Evolutionary conservation across 768 basidiomycete genomes (phyloP), one percentile per base, ranked within the genome.

Genomic region (Auriscalpium orientale): DNA sequence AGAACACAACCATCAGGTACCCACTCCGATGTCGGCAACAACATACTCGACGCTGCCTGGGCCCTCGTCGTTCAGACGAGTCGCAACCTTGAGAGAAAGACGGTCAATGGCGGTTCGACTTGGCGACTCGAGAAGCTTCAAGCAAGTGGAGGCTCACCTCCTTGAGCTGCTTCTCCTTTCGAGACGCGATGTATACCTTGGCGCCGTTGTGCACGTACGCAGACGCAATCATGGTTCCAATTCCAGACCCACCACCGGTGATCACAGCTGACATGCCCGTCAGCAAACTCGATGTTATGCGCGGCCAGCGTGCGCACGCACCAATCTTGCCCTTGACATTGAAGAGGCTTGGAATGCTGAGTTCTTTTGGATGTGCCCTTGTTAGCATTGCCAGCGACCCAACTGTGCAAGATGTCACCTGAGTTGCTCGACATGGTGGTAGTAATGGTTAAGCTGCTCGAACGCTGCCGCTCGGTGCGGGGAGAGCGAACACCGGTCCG

Each of bases 181-280:
- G 77, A 11, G 89, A 85, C 13, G 92, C 91, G 61, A 95, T 92
- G 72, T 94, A 93, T 44, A 95, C 92, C 62, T 83, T 86, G 36
- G 86, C 89, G 12, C 92, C 92, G 64, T 94, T 93, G 70, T 85
- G 81, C 1, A 86, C 88, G 62, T 91, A 85, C 1, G 88, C 85
- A 0, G 82, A 73, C 21, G 92, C 90, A 63, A 94, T 91, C 80
- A 90, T 86, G 64, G 81, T 84, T 8, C 91, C 91, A 46, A 95
- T 81, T 1, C 91, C 91, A 43, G 86, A 85, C 49, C 87, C 83
- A 20, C 91, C 91, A 2, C 91, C 91, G 1, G 89, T 92, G 18
- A 91, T 80, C 47, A 91, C 80, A 50, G 86, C 88, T 87, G 46
- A 34, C 20, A 2, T 33, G 10, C 6, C 10, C 35, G 38, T 52